Percentiles rank a stretch among this genome's conserved stretches.
Evolutionary conservation across 768 basidiomycete species (phyloP).

Genomic region (Serendipita vermifera): DNA sequence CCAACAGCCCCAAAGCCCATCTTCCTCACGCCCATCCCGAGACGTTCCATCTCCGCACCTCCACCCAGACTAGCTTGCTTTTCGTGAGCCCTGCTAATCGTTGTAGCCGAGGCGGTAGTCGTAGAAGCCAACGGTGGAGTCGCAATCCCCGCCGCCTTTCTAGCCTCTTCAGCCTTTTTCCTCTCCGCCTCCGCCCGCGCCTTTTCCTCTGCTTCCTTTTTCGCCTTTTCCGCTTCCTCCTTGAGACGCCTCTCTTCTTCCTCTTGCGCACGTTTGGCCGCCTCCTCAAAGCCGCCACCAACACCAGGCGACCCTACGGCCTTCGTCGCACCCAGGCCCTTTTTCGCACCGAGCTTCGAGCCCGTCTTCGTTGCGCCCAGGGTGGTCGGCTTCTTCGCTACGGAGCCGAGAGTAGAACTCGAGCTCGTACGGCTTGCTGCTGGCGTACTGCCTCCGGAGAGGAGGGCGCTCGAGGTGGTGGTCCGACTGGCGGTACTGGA

Average conservation of each 20-base stretch:
- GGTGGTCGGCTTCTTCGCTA: conserved; percentile 17
- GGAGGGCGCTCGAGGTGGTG: conserved; percentile 30
- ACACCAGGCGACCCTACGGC: conserved; percentile 38
- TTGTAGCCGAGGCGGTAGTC: conserved; percentile 19
- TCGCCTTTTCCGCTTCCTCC: conserved; percentile 79
- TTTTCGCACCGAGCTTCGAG: conserved; percentile 41
- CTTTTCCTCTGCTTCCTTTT: conserved; percentile 74
- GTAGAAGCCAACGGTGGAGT: conserved; percentile 25
- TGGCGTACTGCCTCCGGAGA: conserved; percentile 37
- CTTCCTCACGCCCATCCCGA: conserved; percentile 60
- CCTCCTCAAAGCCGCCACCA: conserved; percentile 90
- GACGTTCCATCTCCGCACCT: conserved; percentile 39
- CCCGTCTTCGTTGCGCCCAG: conserved; percentile 23
- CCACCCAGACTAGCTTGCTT: conserved; percentile 27
- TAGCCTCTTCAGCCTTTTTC: conserved; percentile 29
- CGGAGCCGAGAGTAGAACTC: not conserved
- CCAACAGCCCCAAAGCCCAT: conserved; percentile 81
- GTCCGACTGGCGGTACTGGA: conserved; percentile 25
- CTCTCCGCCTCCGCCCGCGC: conserved; percentile 43
- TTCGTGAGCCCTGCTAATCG: conserved; percentile 16
- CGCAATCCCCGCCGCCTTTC: conserved; percentile 25
- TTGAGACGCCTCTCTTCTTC: conserved; percentile 80
- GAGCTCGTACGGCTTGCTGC: conserved; percentile 14
- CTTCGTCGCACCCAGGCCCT: conserved; percentile 72
- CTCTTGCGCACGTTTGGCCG: conserved; percentile 76